Conservation (phyloP, 2,329 filamentous ascomycete genomes). For the Phaeomoniella chlamydospora region DNA sequence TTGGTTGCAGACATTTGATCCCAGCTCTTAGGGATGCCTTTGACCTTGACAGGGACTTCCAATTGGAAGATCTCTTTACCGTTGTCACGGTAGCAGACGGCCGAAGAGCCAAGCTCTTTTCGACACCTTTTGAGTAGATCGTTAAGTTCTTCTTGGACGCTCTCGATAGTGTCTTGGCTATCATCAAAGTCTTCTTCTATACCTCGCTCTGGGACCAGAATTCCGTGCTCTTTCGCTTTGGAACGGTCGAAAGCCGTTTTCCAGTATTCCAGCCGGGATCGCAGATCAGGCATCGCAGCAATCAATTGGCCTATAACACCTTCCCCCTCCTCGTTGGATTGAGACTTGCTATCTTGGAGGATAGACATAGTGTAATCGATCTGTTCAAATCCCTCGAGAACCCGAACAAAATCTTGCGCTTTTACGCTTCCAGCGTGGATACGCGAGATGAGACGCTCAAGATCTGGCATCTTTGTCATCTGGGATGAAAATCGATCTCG, state of each 20-base stretch:
- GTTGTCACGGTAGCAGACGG: conserved; percentile 64
- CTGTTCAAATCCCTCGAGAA: conserved; percentile 92
- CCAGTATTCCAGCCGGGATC: conserved; percentile 65
- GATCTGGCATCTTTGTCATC: conserved; percentile 79
- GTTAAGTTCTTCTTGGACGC: conserved; percentile 59
- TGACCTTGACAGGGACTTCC: conserved; percentile 71
- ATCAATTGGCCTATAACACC: conserved; percentile 77
- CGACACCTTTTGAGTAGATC: conserved; percentile 57
- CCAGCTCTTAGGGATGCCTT: conserved; percentile 72
- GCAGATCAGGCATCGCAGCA: conserved; percentile 70
- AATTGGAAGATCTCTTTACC: conserved; percentile 97
- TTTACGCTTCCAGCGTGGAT: conserved; percentile 87
- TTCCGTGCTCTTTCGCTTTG: conserved; percentile 63
- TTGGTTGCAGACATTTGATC: conserved; percentile 92
- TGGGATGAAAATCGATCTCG: conserved; percentile 82
- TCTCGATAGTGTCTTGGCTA: conserved; percentile 62
- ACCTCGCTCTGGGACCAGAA: conserved; percentile 72
- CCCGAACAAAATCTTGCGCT: conserved; percentile 81
- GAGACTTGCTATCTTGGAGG: conserved; percentile 54
- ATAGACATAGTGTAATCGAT: conserved; percentile 89
- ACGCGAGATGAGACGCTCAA: conserved; percentile 85
- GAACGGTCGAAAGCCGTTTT: conserved; percentile 77
- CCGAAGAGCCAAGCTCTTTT: conserved; percentile 57
- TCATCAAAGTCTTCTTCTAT: conserved; percentile 86
- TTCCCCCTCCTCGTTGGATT: conserved; percentile 36